Percentiles rank a stretch among this genome's conserved stretches.
Conservation (phyloP, 176 grass and related monocot species). For the Themeda triandra region DNA sequence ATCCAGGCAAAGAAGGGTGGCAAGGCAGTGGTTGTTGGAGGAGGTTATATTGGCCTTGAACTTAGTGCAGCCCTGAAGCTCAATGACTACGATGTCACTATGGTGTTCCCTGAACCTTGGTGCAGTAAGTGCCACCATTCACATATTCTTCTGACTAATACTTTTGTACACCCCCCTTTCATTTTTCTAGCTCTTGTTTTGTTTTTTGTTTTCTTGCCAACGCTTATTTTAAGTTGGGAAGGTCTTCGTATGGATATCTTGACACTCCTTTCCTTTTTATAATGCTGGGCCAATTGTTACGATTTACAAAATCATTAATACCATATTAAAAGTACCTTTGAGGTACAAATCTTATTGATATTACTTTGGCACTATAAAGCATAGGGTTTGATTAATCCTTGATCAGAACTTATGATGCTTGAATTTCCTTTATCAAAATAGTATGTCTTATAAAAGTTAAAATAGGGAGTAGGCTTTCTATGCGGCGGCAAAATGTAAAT, state of each 20-base stretch:
- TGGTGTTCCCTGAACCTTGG: constrained; percentile 99
- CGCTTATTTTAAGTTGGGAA: background rate
- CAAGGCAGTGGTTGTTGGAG: constrained; percentile 87
- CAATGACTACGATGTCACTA: constrained; percentile 90
- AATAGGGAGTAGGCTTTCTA: background rate
- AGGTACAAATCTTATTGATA: too few relatives aligned
- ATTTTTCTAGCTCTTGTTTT: background rate
- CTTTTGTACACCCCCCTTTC: background rate
- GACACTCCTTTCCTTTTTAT: background rate
- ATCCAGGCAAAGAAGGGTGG: constrained; percentile 94
- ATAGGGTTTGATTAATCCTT: background rate
- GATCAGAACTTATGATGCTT: background rate
- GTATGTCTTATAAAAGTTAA: background rate
- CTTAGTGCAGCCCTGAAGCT: constrained; percentile 76
- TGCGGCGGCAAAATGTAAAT: background rate
- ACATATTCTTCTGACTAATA: background rate
- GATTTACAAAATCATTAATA: background rate
- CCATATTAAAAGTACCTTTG: background rate
- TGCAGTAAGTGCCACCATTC: constrained; percentile 75
- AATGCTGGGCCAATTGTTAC: background rate
- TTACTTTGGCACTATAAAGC: background rate
- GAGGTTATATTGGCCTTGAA: constrained; percentile 97
- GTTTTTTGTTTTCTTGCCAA: too few relatives aligned
- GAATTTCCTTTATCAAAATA: background rate
- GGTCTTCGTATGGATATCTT: background rate